Base-by-base conservation (phyloP, 495 filamentous ascomycete genomes). In the Pseudomonodictys pantanalensis region DNA sequence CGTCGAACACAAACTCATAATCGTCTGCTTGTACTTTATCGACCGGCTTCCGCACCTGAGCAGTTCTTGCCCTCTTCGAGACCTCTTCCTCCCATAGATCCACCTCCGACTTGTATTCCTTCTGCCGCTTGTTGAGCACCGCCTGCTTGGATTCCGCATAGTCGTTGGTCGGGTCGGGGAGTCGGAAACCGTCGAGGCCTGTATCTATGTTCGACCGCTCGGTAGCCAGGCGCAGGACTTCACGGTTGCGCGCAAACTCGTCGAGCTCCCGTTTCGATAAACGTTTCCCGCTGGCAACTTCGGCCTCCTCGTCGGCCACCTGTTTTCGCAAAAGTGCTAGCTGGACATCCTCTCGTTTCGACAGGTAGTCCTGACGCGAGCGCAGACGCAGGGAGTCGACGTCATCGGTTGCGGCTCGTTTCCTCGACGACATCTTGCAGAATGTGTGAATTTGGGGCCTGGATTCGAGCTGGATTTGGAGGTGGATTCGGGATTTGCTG, bases 51-150 rank as follows among this genome's bases (percentile, higher is more conserved):
- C 84, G 78, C 58, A 96, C 89, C 70, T 97, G 92, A 4, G 38
- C 38, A 15, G 91, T 85, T 65, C 91, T 91, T 1, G 90, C 93
- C 72, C 95, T 95, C 62, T 87, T 81, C 5, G 87, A 86, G 71
- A 97, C 93, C 71, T 97, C 91, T 43, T 84, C 72, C 72, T 98
- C 93, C 92, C 91, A 97, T 70, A 96, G 90, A 56, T 97, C 90
- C 62, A 95, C 90, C 71, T 98, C 93, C 0, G 93, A 96, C 47
- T 97, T 79, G 65, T 89, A 95, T 62, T 86, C 84, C 71, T 97
- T 87, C 66, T 96, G 86, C 70, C 96, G 96, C 75, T 88, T 86
- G 72, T 89, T 92, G 51, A 95, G 89, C 69, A 95, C 92, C 24
- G 89, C 90, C 73, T 91, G 88, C 72, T 95, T 92, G 1, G 88